Conservation (phyloP, 2,329 filamentous ascomycete species). For the Clarireedia homoeocarpa region DNA sequence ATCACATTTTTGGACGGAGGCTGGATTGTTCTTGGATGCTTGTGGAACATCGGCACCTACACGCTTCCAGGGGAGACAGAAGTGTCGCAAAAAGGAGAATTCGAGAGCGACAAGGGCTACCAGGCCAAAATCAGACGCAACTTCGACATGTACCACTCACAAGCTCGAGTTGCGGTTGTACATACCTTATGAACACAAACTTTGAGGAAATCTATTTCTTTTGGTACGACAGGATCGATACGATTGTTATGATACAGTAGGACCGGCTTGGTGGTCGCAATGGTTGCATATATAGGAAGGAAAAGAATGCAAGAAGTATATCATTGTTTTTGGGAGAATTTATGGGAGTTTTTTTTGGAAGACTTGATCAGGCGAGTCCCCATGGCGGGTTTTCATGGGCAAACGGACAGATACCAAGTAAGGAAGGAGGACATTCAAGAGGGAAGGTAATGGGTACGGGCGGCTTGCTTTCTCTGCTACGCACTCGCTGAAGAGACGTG, state of each 20-base stretch:
- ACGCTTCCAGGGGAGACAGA: not conserved
- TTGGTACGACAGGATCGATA: not conserved
- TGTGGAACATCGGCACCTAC: not conserved
- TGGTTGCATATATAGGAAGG: not conserved
- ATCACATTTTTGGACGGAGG: not conserved
- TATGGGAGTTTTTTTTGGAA: not conserved
- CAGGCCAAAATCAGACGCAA: slow-evolving; percentile 1
- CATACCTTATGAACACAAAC: slow-evolving; percentile 1
- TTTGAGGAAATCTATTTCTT: not conserved
- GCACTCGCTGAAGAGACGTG: too few species aligned
- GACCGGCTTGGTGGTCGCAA: not conserved
- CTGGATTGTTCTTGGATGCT: not conserved
- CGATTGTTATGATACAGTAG: not conserved
- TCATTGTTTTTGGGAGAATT: not conserved
- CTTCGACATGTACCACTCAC: not conserved
- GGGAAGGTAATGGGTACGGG: not conserved
- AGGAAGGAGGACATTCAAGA: not conserved
- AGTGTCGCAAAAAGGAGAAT: not conserved
- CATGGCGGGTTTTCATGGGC: not conserved
- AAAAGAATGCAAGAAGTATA: not conserved
- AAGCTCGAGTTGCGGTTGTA: slow-evolving; percentile 1
- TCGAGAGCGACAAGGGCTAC: not conserved
- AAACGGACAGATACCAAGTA: not conserved
- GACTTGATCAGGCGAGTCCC: not conserved
- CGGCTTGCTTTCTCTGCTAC: too few species aligned